Conservation (phyloP, 768 basidiomycete species). For the Suillus cothurnatus region DNA sequence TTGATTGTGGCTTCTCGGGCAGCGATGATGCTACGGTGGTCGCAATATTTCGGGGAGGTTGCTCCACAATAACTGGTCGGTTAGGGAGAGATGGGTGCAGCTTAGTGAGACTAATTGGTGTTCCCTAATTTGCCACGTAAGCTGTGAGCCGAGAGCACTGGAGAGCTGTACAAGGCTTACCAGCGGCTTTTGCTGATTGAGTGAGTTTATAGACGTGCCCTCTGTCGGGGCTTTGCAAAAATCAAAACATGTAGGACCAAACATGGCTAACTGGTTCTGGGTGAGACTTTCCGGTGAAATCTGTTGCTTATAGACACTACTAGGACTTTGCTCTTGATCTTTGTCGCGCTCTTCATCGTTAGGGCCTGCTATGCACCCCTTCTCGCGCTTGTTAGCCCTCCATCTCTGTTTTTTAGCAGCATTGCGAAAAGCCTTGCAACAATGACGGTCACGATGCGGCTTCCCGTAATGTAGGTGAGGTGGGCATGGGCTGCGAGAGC, state of each 20-base stretch:
- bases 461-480: background rate
- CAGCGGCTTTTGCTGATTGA: background rate
- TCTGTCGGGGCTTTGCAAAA: background rate
- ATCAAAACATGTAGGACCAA: background rate
- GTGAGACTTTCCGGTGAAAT: too few species aligned
- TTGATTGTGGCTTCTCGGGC: background rate
- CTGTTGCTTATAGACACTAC: background rate
- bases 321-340: background rate
- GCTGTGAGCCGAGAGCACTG: background rate
- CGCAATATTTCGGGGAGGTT: background rate
- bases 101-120: background rate
- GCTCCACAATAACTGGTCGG: background rate
- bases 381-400: too few species aligned
- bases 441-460: background rate
- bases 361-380: background rate
- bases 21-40: background rate
- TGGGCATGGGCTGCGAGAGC: background rate
- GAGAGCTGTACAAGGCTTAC: background rate
- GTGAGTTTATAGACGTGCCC: background rate
- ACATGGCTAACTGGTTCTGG: background rate
- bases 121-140: background rate
- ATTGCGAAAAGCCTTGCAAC: background rate
- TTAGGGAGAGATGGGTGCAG: background rate
- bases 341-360: background rate
- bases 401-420: too few species aligned